A percentile compares a stretch with the other conserved stretches of the same genome.
Conservation (phyloP, 2,329 filamentous ascomycete genomes). For the Xylariaceae sp. region DNA sequence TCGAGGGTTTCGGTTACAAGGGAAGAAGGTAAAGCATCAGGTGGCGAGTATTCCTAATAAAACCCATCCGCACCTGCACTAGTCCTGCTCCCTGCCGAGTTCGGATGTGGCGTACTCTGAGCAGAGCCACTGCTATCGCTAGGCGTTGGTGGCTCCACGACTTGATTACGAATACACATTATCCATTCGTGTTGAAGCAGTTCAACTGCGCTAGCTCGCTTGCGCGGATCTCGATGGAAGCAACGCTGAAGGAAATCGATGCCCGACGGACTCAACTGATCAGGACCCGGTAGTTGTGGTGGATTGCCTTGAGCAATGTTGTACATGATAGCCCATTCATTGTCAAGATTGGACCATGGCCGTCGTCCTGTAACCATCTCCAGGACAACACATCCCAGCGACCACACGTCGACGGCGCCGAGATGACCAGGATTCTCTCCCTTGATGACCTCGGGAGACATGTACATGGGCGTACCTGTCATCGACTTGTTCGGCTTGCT, state of each 20-base stretch:
- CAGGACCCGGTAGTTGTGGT: slow-evolving; percentile 74
- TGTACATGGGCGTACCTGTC: slow-evolving; percentile 99
- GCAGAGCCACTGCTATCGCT: slow-evolving; percentile 51
- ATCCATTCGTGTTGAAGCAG: slow-evolving; percentile 94
- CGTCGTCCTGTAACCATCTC: slow-evolving; percentile 96
- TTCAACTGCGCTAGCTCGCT: slow-evolving; percentile 79
- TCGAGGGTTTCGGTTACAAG: slow-evolving; percentile 15
- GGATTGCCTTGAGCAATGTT: slow-evolving; percentile 98
- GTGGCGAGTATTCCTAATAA: slow-evolving; percentile 30
- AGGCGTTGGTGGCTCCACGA: slow-evolving; percentile 63
- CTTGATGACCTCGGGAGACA: slow-evolving; percentile 98
- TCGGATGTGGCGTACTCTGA: slow-evolving; percentile 36
- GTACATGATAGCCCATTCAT: slow-evolving; percentile 99
- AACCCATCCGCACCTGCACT: slow-evolving; percentile 33
- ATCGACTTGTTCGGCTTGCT: slow-evolving; percentile 79
- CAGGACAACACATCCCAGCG: slow-evolving; percentile 89
- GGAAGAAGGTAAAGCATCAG: slow-evolving; percentile 19
- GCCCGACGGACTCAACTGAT: slow-evolving; percentile 80
- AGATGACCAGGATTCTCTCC: slow-evolving; percentile 77
- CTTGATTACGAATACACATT: slow-evolving; percentile 61
- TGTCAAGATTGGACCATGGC: slow-evolving; percentile 94
- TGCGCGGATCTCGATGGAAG: slow-evolving; percentile 79
- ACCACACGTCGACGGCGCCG: slow-evolving; percentile 93
- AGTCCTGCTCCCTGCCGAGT: slow-evolving; percentile 28
- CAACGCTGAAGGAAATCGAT: slow-evolving; percentile 87